Base-by-base conservation (phyloP, 768 basidiomycete species). In the Chiua virens region DNA sequence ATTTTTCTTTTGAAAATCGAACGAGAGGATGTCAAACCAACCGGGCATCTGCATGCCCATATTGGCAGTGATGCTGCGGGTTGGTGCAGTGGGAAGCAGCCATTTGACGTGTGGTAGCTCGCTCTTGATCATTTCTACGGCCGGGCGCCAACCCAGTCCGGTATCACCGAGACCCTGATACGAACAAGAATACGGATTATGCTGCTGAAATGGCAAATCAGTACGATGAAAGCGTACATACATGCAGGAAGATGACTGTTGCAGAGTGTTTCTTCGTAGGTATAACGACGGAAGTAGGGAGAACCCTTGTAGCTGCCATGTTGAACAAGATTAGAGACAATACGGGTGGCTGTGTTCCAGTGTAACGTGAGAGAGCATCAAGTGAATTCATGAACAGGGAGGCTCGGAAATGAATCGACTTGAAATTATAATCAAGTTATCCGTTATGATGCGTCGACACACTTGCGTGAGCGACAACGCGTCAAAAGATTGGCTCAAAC, bases 191-290 rank as follows among this genome's bases (percentile, higher is more conserved):
- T 38, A 43, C 1, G 15, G 17, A 14, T 48, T 23, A 42, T 15
- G 34, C 30, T 14, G 13, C 15, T 34, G 27, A 52, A 35, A n/a
- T 2, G 40, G 45, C n/a, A 21, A 35, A 40, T 52, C 58, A 28
- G n/a, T n/a, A n/a, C n/a, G n/a, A n/a, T n/a, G n/a, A n/a, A n/a
- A n/a, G n/a, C n/a, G n/a, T 67, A 92, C 92, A 78, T 67, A 92
- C 92, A 78, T 97, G 94, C 36, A 92, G 72, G 67, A 96, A 92
- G 62, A 96, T 87, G 57, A 96, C 82, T 0, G 91, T 93, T 8
- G 91, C 89, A 8, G 89, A 85, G 68, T 96, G 93, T 56, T 79
- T 82, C 32, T 73, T 61, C 36, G 73, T 62, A 10, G 89, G 75
- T 32, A 79, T 73, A 28, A 87, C 73, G 30, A 77, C 73, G 46